These are phyloP conservation scores for Pseudocercospora macadamiae DNA, from an alignment of 2,329 filamentous ascomycete species.

Conservation along the genomic window DNA sequence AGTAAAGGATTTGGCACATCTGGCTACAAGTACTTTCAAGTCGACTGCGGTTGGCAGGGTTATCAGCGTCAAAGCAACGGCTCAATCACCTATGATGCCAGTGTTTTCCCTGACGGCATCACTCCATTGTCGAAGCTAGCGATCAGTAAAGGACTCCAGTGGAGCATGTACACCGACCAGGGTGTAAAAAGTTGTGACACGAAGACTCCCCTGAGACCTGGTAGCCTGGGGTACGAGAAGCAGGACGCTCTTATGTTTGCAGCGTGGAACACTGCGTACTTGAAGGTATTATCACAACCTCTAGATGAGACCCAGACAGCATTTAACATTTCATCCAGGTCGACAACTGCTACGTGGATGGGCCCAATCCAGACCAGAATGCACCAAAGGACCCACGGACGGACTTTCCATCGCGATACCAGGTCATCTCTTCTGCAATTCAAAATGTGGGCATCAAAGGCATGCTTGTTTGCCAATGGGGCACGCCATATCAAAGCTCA, in stretches of 20 bases:
- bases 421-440: slow-evolving; percentile 32
- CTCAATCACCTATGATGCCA: slow-evolving; percentile 54
- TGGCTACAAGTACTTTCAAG: slow-evolving; percentile 61
- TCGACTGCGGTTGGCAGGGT: slow-evolving; percentile 62
- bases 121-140: slow-evolving; percentile 55
- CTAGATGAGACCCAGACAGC: not conserved
- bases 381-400: slow-evolving; percentile 36
- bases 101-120: slow-evolving; percentile 55
- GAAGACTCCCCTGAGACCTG: slow-evolving; percentile 22
- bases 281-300: slow-evolving; percentile 23
- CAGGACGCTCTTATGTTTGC: slow-evolving; percentile 34
- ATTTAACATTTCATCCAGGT: slow-evolving; percentile 18
- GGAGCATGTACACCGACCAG: slow-evolving; percentile 57
- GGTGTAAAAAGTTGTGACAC: slow-evolving; percentile 33
- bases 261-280: slow-evolving; percentile 33
- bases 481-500: slow-evolving; percentile 30
- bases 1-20: slow-evolving; percentile 18
- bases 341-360: slow-evolving; percentile 38
- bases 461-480: slow-evolving; percentile 33
- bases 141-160: slow-evolving; percentile 53
- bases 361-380: slow-evolving; percentile 18
- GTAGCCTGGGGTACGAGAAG: slow-evolving; percentile 29
- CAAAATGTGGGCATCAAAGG: slow-evolving; percentile 35
- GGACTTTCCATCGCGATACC: slow-evolving; percentile 34
- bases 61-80: slow-evolving; percentile 45